Percentiles rank a stretch among this genome's conserved stretches.
These are phyloP conservation scores for Eucalyptus sp. DNA, from an alignment of 345 rosid genomes.

Conservation along the genomic window DNA sequence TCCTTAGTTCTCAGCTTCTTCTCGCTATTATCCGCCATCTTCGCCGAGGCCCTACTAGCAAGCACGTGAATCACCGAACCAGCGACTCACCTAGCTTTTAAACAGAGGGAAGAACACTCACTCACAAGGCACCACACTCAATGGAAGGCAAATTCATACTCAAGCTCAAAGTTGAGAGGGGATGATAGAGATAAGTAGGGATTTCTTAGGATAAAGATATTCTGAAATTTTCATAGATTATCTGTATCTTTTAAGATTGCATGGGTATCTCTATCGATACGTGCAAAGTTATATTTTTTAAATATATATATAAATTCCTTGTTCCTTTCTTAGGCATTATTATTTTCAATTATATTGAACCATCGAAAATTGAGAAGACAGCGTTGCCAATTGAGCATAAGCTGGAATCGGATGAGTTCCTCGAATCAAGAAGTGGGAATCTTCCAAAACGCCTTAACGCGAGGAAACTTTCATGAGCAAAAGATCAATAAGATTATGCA, in stretches of 20 bases:
- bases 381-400: neutral
- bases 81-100: neutral
- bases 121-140: too few species aligned
- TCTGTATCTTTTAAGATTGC: too few species aligned
- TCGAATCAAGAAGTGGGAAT: neutral
- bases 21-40: neutral
- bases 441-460: neutral
- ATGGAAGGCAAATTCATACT: too few species aligned
- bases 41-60: neutral
- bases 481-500: neutral
- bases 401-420: neutral
- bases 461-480: neutral
- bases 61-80: neutral
- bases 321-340: too few species aligned
- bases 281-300: too few species aligned
- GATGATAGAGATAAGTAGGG: too few species aligned
- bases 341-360: too few species aligned
- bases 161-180: too few species aligned
- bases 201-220: too few species aligned
- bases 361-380: neutral
- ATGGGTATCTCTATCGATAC: accelerated
- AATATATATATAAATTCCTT: too few species aligned
- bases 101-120: neutral
- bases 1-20: neutral
- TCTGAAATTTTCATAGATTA: too few species aligned